These are phyloP conservation scores for Quercus lobata DNA, from an alignment of 331 rosid genomes.

Conservation along the genomic window DNA sequence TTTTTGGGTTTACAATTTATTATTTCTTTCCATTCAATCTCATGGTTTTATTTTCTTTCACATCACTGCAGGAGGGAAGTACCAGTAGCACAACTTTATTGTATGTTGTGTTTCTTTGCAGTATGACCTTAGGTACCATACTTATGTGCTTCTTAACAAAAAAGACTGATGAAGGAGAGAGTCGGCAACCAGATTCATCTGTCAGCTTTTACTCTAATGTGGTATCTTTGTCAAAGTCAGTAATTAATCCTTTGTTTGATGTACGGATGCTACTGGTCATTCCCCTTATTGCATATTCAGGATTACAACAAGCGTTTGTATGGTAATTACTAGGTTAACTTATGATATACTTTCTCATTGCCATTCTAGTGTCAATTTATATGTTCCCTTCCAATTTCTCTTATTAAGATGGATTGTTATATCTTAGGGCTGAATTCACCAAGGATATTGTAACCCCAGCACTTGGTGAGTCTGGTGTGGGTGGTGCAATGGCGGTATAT, in stretches of 20 bases:
- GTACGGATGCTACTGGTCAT: conserved; percentile 68
- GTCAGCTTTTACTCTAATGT: conserved; percentile 37
- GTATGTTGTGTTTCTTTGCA: conserved; percentile 70
- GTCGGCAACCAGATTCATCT: conserved; percentile 29
- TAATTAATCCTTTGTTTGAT: conserved; percentile 50
- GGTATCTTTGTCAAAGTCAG: conserved; percentile 44
- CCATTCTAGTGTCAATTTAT: conserved; percentile 13
- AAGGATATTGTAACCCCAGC: conserved; percentile 67
- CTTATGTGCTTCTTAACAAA: conserved; percentile 69
- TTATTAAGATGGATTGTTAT: conserved; percentile 11
- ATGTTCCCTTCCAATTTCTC: not conserved
- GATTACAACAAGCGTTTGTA: conserved; percentile 90
- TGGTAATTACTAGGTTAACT: conserved; percentile 55
- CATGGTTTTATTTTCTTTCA: conserved; percentile 21
- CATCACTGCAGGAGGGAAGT: conserved; percentile 65
- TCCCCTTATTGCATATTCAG: conserved; percentile 90
- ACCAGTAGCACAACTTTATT: conserved; percentile 55
- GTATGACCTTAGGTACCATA: conserved; percentile 64
- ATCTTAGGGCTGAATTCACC: conserved; percentile 81
- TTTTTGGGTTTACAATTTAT: not conserved
- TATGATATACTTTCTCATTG: conserved; percentile 9
- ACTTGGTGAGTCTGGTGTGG: conserved; percentile 87
- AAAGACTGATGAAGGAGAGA: conserved; percentile 38
- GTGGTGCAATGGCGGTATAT: conserved; percentile 84
- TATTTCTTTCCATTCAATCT: conserved; percentile 1